Evolutionary conservation across 2,329 filamentous ascomycete species (phyloP), one percentile per base, ranked within the genome.

Genomic region (Talaromyces sp.): DNA sequence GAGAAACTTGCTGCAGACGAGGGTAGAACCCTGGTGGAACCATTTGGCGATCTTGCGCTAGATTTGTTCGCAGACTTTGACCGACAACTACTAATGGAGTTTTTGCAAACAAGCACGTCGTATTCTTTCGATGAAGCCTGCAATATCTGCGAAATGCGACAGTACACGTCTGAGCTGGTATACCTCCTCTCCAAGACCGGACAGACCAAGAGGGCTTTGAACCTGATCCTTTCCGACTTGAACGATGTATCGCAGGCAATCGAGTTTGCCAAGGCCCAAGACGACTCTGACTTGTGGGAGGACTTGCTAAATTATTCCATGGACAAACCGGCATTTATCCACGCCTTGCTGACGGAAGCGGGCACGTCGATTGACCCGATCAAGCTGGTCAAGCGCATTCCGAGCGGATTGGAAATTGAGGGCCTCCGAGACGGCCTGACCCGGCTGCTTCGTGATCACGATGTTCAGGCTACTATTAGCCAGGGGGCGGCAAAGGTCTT

Each of bases 321-420:
- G 95, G 92, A 97, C 77, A 96, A 97, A 71, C 95, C 95, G 0
- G 86, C 86, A 47, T 99, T 99, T 77, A 98, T 99, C 67, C 88
- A 91, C 13, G 93, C 91, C 0, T 80, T 99, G 3, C 85, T 99
- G 0, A 92, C 96, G 70, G 92, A 98, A 77, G 93, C 96, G 1
- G 95, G 95, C 39, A 98, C 93, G 0, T 87, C 92, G 1, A 95
- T 99, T 70, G 88, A 98, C 70, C 95, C 95, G 0, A 93, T 98
- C 64, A 90, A 89, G 17, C 85, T 99, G 3, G 91, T 99, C 6
- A 84, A 90, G 15, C 86, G 93, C 5, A 99, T 99, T 30, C 95
- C 95, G 0, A 92, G 96, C 70, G 93, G 95, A 0, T 82, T 99
- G 0, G 92, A 97, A 72, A 96, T 99, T 13, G 89, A 95, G 68